Evolutionary conservation across 805 yeast genomes (phyloP).

Genomic region (Candida andamanensis): DNA sequence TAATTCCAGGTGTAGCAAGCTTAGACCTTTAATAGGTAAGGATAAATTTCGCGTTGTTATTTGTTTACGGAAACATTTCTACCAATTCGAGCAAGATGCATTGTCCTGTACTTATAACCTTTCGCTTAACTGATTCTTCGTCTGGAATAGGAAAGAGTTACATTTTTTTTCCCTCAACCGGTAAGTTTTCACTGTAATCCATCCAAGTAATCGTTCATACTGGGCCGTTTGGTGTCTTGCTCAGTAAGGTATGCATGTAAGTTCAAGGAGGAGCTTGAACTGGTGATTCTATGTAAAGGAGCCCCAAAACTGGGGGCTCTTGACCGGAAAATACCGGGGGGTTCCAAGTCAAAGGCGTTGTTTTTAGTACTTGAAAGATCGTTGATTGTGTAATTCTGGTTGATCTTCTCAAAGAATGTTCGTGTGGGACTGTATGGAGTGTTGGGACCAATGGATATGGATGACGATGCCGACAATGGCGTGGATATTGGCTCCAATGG

Average conservation of each 20-base stretch:
- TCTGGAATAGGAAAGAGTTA: no score
- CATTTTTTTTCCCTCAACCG: no score
- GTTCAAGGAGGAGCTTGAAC: conserved; percentile 37
- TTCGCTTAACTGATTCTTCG: conserved; percentile 2
- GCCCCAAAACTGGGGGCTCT: conserved; percentile 26
- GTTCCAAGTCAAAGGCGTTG: conserved; percentile 25
- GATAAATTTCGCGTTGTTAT: no score
- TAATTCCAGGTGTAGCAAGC: no score
- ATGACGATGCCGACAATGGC: conserved; percentile 17
- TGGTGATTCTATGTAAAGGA: conserved; percentile 27
- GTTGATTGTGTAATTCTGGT: conserved; percentile 22
- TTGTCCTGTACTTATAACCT: background rate
- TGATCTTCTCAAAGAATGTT: conserved; percentile 26
- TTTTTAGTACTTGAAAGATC: conserved; percentile 20
- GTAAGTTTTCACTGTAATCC: conserved; percentile 8
- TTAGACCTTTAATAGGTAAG: no score
- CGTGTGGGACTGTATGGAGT: conserved; percentile 40
- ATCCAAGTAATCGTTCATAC: conserved; percentile 11
- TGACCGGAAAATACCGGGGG: conserved; percentile 34
- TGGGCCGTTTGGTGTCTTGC: no score
- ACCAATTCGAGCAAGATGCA: background rate
- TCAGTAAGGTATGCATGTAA: conserved; percentile 40
- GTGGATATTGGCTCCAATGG: conserved; percentile 8
- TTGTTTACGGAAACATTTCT: no score
- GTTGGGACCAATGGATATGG: conserved; percentile 32